Evolutionary conservation across 805 yeast species (phyloP).

Genomic region (Lipomyces orientalis): DNA sequence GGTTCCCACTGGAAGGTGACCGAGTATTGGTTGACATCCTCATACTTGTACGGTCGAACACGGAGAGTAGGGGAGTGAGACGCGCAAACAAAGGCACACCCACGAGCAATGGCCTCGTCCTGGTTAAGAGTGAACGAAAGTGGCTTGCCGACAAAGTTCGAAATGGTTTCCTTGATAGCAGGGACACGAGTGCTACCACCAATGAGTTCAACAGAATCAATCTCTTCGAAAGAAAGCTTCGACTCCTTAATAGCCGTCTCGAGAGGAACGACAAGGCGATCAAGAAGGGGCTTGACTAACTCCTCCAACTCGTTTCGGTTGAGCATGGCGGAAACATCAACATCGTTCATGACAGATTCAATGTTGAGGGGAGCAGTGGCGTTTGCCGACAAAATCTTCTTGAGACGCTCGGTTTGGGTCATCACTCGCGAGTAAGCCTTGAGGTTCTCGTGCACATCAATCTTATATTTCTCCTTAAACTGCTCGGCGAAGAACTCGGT

Average conservation of each 20-base stretch:
- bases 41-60: conserved; percentile 98
- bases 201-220: conserved; percentile 91
- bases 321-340: conserved; percentile 89
- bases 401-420: conserved; percentile 88
- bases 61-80: conserved; percentile 98
- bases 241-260: conserved; percentile 83
- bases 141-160: conserved; percentile 81
- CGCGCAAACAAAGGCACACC: conserved; percentile 99
- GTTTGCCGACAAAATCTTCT: conserved; percentile 97
- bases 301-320: conserved; percentile 93
- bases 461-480: conserved; percentile 80
- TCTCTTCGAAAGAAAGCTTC: conserved; percentile 68
- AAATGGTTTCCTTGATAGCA: conserved; percentile 77
- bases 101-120: conserved; percentile 99
- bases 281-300: conserved; percentile 79
- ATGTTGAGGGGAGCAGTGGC: conserved; percentile 90
- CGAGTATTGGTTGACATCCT: conserved; percentile 88
- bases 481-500: conserved; percentile 94
- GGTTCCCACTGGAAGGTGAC: conserved; percentile 96
- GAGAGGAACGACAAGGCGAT: conserved; percentile 76
- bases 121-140: conserved; percentile 95
- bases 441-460: conserved; percentile 87
- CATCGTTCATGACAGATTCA: conserved; percentile 96
- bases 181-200: conserved; percentile 99
- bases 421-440: conserved; percentile 95